A percentile compares a stretch with the other conserved stretches of the same genome.
Conservation (phyloP, 2,329 filamentous ascomycete genomes). For the Didymella glomerata region DNA sequence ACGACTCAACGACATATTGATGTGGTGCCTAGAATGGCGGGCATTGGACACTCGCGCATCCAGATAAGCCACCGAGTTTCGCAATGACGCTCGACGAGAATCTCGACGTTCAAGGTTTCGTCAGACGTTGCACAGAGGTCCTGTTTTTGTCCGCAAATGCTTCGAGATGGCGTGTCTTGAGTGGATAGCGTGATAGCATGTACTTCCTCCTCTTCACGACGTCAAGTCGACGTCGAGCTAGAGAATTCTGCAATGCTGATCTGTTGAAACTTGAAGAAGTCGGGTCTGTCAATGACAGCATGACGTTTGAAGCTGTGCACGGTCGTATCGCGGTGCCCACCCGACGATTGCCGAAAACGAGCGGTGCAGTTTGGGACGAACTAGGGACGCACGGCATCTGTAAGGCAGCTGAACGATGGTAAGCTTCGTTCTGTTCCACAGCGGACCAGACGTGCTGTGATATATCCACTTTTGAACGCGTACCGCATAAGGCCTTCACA, state of each 20-base stretch:
- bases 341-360: constrained; percentile 16
- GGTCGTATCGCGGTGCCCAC: constrained; percentile 6
- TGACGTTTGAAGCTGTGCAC: constrained; percentile 14
- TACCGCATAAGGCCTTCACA: constrained; percentile 11
- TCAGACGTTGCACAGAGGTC: constrained; percentile 31
- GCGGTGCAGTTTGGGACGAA: constrained; percentile 7
- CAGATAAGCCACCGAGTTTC: constrained; percentile 17
- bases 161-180: constrained; percentile 1
- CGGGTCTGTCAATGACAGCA: constrained; percentile 5
- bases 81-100: constrained; percentile 27
- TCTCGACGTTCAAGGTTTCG: constrained; percentile 23
- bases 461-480: constrained; percentile 12
- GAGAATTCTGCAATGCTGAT: constrained; percentile 4
- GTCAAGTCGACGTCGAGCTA: constrained; percentile 8
- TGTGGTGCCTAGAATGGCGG: neutral
- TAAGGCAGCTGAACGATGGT: constrained; percentile 19
- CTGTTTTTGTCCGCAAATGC: constrained; percentile 17
- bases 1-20: neutral
- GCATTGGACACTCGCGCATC: constrained; percentile 5
- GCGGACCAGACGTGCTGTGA: constrained; percentile 12
- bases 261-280: constrained; percentile 5
- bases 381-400: constrained; percentile 17
- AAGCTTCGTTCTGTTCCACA: constrained; percentile 14
- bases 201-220: constrained; percentile 1
- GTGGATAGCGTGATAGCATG: constrained; percentile 1